Conservation (phyloP, 1,284 basidiomycete species). For the Leccinum solheimii region DNA sequence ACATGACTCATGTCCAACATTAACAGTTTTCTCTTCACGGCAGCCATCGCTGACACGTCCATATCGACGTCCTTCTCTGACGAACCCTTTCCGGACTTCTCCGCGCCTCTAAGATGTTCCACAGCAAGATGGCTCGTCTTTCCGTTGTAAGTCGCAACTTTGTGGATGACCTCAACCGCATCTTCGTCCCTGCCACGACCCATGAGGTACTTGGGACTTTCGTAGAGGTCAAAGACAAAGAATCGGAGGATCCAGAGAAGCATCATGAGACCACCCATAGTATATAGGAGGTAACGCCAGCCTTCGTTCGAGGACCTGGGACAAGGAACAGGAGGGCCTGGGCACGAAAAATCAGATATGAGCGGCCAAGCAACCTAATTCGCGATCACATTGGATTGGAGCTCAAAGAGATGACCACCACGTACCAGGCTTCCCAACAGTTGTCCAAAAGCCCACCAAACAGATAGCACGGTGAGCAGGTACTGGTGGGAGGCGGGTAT, state of each 20-base stretch:
- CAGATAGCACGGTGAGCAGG: constrained; percentile 59
- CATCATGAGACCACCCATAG: constrained; percentile 63
- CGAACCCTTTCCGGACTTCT: constrained; percentile 11
- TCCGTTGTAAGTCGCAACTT: constrained; percentile 71
- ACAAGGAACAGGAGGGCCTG: constrained; percentile 43
- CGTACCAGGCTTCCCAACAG: constrained; percentile 57
- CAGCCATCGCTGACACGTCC: constrained; percentile 41
- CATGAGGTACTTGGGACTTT: constrained; percentile 77
- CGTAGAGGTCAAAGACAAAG: constrained; percentile 71
- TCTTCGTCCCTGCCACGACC: constrained; percentile 68
- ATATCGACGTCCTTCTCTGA: constrained; percentile 24
- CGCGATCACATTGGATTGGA: not conserved
- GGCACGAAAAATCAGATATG: constrained; percentile 63
- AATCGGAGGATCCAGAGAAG: constrained; percentile 67
- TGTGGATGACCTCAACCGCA: constrained; percentile 69
- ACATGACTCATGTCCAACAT: constrained; percentile 50
- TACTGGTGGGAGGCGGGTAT: constrained; percentile 63
- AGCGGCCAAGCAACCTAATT: constrained; percentile 63
- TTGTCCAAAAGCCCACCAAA: constrained; percentile 69
- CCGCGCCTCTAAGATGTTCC: constrained; percentile 44
- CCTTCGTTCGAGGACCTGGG: constrained; percentile 54
- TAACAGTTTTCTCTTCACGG: constrained; percentile 43
- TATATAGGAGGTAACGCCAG: constrained; percentile 71
- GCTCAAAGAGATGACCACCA: not conserved
- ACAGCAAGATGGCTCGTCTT: constrained; percentile 46